These are phyloP conservation scores for Dictyostelium intermedium DNA, from an alignment of 78 protist species.

Conservation along the genomic window DNA sequence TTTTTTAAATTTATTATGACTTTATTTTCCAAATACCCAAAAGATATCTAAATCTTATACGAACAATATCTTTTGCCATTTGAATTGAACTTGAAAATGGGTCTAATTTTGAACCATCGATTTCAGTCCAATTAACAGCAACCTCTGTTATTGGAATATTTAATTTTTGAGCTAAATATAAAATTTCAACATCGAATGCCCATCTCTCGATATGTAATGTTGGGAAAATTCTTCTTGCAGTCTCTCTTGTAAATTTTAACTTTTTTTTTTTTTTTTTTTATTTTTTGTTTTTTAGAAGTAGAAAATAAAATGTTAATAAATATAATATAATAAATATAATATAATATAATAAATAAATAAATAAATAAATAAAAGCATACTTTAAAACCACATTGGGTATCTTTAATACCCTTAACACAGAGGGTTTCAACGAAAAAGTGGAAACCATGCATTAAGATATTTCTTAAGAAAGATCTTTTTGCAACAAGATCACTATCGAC, in stretches of 20 bases:
- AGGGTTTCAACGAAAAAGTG: conserved; percentile 67
- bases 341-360: neutral
- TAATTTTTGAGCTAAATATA: conserved; percentile 69
- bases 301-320: no score
- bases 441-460: conserved; percentile 80
- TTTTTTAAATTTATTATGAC: neutral
- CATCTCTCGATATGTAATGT: conserved; percentile 77
- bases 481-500: conserved; percentile 72
- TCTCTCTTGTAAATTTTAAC: conserved; percentile 79
- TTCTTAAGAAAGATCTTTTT: conserved; percentile 62
- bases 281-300: no score
- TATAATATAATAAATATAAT: neutral
- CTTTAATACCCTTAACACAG: conserved; percentile 71
- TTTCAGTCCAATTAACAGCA: conserved; percentile 85
- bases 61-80: conserved; percentile 85
- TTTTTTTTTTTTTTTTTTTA: neutral
- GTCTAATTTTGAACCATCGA: conserved; percentile 86
- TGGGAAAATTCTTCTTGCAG: conserved; percentile 54
- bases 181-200: conserved; percentile 87
- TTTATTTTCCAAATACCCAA: conserved; percentile 84
- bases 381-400: conserved; percentile 83
- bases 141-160: conserved; percentile 63
- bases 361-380: neutral
- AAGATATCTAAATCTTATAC: conserved; percentile 75
- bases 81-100: conserved; percentile 79